Conservation (phyloP, 768 basidiomycete species). For the Psilocybe tampanensis region DNA sequence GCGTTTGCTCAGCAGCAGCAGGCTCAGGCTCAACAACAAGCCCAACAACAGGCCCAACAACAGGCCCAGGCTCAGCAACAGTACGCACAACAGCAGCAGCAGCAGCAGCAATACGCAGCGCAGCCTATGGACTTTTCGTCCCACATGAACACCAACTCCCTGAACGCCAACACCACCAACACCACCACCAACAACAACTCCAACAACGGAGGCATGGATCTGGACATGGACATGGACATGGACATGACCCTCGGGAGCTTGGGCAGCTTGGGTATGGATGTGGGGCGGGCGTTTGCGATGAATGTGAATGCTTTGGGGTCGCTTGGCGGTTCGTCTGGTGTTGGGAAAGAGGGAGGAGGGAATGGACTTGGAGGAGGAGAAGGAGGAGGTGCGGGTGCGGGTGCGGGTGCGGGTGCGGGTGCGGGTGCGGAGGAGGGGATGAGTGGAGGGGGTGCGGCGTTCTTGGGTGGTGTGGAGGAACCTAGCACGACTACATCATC, state of each 20-base stretch:
- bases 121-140: background rate
- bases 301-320: background rate
- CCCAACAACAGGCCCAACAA: background rate
- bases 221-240: background rate
- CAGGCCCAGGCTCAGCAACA: background rate
- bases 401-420: background rate
- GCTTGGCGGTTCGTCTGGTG: background rate
- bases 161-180: no score
- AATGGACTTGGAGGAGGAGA: no score
- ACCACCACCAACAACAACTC: background rate
- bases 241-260: background rate
- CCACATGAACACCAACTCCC: constrained; percentile 1
- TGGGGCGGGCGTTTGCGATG: background rate
- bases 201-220: no score
- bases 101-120: background rate
- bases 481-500: no score
- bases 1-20: constrained; percentile 31
- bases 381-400: no score
- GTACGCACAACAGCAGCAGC: background rate
- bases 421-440: background rate
- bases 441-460: background rate
- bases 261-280: background rate
- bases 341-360: no score
- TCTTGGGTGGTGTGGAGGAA: no score
- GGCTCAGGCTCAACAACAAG: constrained; percentile 17